Percentiles rank a stretch among this genome's conserved stretches.
Evolutionary conservation across 169 alveolate genomes (phyloP).

Genomic region (Theileria sp.): DNA sequence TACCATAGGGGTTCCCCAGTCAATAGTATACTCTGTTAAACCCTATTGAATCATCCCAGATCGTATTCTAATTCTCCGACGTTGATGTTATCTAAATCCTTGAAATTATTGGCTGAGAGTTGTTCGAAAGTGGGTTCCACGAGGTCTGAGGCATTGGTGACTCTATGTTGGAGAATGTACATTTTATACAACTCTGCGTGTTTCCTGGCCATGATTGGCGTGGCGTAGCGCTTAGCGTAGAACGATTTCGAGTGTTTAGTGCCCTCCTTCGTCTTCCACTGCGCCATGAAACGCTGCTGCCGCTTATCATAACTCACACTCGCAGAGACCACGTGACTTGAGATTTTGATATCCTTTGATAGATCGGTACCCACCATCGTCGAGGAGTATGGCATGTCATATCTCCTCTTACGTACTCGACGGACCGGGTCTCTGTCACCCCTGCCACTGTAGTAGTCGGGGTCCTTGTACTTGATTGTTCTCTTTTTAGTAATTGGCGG

Average conservation of each 20-base stretch:
- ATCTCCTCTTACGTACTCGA: too few species aligned
- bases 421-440: too few species aligned
- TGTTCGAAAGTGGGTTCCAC: constrained; percentile 65
- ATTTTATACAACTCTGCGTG: constrained; percentile 69
- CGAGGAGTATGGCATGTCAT: too few species aligned
- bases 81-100: constrained; percentile 50
- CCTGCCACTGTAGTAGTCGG: not conserved
- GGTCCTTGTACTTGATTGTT: not conserved
- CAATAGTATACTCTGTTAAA: too few species aligned
- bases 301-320: constrained; percentile 72
- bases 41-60: not conserved
- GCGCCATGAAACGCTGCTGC: constrained; percentile 78
- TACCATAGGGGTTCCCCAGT: too few species aligned
- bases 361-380: not conserved
- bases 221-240: constrained; percentile 66
- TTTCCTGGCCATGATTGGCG: constrained; percentile 67
- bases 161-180: constrained; percentile 59
- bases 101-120: constrained; percentile 61
- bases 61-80: constrained; percentile 25
- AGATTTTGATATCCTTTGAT: not conserved
- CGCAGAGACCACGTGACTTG: constrained; percentile 68
- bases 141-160: constrained; percentile 17
- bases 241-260: constrained; percentile 75
- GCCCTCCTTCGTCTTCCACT: constrained; percentile 79
- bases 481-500: not conserved